Percentiles rank a stretch among this genome's conserved stretches.
Evolutionary conservation across 768 basidiomycete species (phyloP).

Genomic region (Solioccasus polychromus): DNA sequence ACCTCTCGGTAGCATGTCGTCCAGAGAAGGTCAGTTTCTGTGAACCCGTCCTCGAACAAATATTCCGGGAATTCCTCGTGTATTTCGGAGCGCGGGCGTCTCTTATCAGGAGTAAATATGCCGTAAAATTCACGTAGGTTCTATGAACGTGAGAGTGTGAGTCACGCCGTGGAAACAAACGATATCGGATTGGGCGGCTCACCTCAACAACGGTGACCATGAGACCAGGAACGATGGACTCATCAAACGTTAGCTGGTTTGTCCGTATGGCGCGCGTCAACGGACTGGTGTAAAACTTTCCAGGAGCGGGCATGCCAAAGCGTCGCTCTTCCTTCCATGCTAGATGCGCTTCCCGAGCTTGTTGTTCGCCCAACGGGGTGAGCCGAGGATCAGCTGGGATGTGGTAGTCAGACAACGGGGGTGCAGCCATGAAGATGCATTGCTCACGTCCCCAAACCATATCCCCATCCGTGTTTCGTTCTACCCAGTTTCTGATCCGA

Average conservation of each 20-base stretch:
- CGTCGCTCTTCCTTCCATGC: background rate
- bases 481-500: slow-evolving; percentile 51
- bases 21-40: slow-evolving; percentile 64
- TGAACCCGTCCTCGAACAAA: slow-evolving; percentile 50
- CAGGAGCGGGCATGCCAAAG: background rate
- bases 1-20: background rate
- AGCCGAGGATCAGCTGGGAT: slow-evolving; percentile 43
- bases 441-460: slow-evolving; percentile 68
- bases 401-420: background rate
- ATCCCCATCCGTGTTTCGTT: slow-evolving; percentile 56
- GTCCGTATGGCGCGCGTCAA: slow-evolving; percentile 56
- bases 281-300: slow-evolving; percentile 33
- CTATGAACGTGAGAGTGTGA: slow-evolving; percentile 41
- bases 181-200: background rate
- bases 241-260: slow-evolving; percentile 45
- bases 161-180: too few relatives aligned
- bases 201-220: slow-evolving; percentile 55
- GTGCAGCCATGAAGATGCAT: background rate
- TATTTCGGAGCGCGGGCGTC: slow-evolving; percentile 46
- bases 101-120: slow-evolving; percentile 67
- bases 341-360: slow-evolving; percentile 38
- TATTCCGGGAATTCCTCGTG: slow-evolving; percentile 41
- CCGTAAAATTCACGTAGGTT: slow-evolving; percentile 67
- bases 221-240: slow-evolving; percentile 25
- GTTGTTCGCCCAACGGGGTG: slow-evolving; percentile 50